phyloP scores from a whole-genome alignment of 768 basidiomycete species.

The Xerocomellus dryophilus region DNA sequence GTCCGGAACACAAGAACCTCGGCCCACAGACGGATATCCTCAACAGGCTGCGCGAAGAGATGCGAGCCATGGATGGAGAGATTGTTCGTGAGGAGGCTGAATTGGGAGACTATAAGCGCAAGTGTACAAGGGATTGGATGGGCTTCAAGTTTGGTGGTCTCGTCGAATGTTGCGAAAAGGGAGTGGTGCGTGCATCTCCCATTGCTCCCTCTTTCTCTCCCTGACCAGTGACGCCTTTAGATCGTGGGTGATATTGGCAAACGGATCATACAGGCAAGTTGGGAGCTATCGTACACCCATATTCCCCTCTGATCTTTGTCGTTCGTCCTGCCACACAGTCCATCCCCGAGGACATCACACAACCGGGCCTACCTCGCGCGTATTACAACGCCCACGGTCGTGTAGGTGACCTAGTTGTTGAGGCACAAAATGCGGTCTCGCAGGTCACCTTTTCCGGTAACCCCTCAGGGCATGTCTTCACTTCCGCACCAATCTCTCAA shows the following conservation, averaged over 20 bases:
- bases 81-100: conserved; percentile 81
- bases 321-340: conserved; percentile 42
- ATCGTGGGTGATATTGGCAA: conserved; percentile 52
- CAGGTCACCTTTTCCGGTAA: conserved; percentile 49
- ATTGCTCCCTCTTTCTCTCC: background rate
- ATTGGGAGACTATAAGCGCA: conserved; percentile 80
- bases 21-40: conserved; percentile 68
- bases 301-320: conserved; percentile 2
- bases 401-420: conserved; percentile 58
- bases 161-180: conserved; percentile 81
- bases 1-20: conserved; percentile 82
- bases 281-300: background rate
- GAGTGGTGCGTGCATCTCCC: conserved; percentile 40
- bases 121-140: conserved; percentile 65
- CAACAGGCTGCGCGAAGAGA: conserved; percentile 70
- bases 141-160: conserved; percentile 85
- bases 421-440: conserved; percentile 55
- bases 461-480: conserved; percentile 25
- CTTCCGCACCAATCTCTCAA: conserved; percentile 1
- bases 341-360: conserved; percentile 76
- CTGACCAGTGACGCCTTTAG: conserved; percentile 19
- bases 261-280: conserved; percentile 40
- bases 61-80: conserved; percentile 72
- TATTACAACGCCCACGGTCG: conserved; percentile 67
- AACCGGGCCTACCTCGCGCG: conserved; percentile 73